Base-by-base conservation (phyloP, 2,329 filamentous ascomycete species). In the Didymosphaeria variabile region DNA sequence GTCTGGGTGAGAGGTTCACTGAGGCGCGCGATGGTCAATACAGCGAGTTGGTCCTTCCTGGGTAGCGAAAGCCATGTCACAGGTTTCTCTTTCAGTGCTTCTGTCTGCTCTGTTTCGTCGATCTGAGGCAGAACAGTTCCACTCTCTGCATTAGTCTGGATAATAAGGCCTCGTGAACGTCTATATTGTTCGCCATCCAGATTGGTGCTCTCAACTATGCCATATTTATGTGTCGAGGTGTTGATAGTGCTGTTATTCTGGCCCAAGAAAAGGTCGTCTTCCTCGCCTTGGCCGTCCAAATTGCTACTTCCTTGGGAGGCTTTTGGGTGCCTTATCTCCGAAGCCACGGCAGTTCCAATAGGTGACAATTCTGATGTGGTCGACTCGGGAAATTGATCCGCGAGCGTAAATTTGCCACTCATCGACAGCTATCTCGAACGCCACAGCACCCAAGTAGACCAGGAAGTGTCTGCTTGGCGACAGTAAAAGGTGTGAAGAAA, bases 1-100 rank as follows among this genome's bases (percentile, higher is more conserved):
- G 91, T 93, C 72, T 95, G 91, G 0, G 92, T 91, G 38, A 97
- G 81, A 3, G 93, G 93, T 74, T 97, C 93, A 12, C 91, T 92
- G 23, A 97, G 81, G 31, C 93, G 88, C 9, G 92, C 90, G 47
- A 96, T 80, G 0, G 90, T 93, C 53, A 97, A 84, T 59, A 97
- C 89, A 32, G 90, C 80, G 21, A 97, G 84, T 78, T 97, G 93
- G 49, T 87, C 84, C 77, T 93, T 96, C 60, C 87, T 85, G 0
- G 93, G 93, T 1, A 97, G 81, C 13, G 90, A 88, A 44, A 81
- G 81, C 92, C 91, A 95, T 61, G 88, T 86, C 23, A 91, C 85
- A 0, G 83, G 81, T 32, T 82, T 79, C 49, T 82, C 77, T 61
- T 81, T 79, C 6, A 62, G 57, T 19, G 67, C 65, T 62, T 70